phyloP scores from a whole-genome alignment of 306 rosid species.

The Clitoria ternatea region DNA sequence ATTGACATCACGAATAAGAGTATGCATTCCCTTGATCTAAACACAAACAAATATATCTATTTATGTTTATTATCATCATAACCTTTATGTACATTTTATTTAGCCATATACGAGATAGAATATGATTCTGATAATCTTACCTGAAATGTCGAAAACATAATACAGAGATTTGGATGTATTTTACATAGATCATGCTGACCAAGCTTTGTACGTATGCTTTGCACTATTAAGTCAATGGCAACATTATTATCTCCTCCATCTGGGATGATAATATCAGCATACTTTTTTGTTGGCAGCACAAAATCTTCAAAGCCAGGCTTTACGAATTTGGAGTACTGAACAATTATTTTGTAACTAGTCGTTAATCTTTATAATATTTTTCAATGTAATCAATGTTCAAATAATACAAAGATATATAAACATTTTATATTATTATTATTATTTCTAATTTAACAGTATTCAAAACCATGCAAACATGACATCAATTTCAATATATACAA shows the following conservation, averaged over 20 bases:
- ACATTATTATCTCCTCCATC: slow-evolving; percentile 84
- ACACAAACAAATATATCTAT: neutral
- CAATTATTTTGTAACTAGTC: neutral
- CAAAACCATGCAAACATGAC: neutral
- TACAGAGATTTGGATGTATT: slow-evolving; percentile 76
- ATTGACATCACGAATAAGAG: slow-evolving; percentile 73
- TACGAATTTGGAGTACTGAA: slow-evolving; percentile 78
- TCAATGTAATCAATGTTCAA: neutral
- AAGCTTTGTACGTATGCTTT: slow-evolving; percentile 79
- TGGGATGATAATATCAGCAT: slow-evolving; percentile 83
- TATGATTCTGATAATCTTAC: slow-evolving; percentile 20
- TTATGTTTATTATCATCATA: neutral
- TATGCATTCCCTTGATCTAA: slow-evolving; percentile 89
- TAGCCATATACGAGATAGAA: neutral
- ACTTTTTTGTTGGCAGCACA: slow-evolving; percentile 80
- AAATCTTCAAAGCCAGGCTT: slow-evolving; percentile 89
- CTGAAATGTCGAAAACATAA: slow-evolving; percentile 83
- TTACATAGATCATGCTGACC: slow-evolving; percentile 89
- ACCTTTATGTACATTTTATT: neutral
- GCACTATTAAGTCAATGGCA: slow-evolving; percentile 81
- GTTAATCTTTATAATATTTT: neutral
- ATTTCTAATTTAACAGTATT: neutral
- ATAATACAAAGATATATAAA: neutral
- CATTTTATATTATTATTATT: neutral
- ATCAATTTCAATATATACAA: neutral